These are phyloP conservation scores for Ogataea populi-albae DNA, from an alignment of 805 yeast species.

Conservation along the genomic window DNA sequence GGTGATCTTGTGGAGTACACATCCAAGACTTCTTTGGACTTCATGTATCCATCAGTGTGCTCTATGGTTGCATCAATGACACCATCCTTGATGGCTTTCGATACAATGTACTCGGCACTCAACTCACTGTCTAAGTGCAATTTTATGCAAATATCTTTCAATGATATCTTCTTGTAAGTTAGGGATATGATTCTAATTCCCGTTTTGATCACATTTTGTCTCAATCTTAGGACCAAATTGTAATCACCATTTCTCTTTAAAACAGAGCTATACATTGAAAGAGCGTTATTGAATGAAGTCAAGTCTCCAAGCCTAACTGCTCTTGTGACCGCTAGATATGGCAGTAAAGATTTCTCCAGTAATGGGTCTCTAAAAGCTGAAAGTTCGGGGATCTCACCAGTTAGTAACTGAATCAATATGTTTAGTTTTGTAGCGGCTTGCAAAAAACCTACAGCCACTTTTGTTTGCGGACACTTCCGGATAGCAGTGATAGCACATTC, in stretches of 20 bases:
- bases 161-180: slow-evolving; percentile 85
- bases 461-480: slow-evolving; percentile 92
- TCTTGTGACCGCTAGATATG: slow-evolving; percentile 82
- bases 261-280: slow-evolving; percentile 56
- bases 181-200: slow-evolving; percentile 92
- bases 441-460: slow-evolving; percentile 78
- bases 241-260: slow-evolving; percentile 77
- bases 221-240: slow-evolving; percentile 80
- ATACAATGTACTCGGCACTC: slow-evolving; percentile 93
- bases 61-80: slow-evolving; percentile 93
- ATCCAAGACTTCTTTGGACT: slow-evolving; percentile 81
- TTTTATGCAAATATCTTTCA: slow-evolving; percentile 91
- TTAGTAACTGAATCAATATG: slow-evolving; percentile 83
- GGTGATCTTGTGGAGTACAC: slow-evolving; percentile 87
- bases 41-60: slow-evolving; percentile 88
- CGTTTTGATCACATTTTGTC: slow-evolving; percentile 96
- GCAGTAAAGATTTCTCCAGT: slow-evolving; percentile 60
- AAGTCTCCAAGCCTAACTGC: slow-evolving; percentile 94
- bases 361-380: slow-evolving; percentile 67
- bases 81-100: slow-evolving; percentile 95
- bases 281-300: slow-evolving; percentile 68
- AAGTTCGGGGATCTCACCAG: slow-evolving; percentile 96
- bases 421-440: slow-evolving; percentile 87
- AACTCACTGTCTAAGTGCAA: slow-evolving; percentile 91
- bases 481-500: slow-evolving; percentile 92